These are phyloP conservation scores for Astragalus glycyphyllos DNA, from an alignment of 306 rosid genomes.

Conservation along the genomic window DNA sequence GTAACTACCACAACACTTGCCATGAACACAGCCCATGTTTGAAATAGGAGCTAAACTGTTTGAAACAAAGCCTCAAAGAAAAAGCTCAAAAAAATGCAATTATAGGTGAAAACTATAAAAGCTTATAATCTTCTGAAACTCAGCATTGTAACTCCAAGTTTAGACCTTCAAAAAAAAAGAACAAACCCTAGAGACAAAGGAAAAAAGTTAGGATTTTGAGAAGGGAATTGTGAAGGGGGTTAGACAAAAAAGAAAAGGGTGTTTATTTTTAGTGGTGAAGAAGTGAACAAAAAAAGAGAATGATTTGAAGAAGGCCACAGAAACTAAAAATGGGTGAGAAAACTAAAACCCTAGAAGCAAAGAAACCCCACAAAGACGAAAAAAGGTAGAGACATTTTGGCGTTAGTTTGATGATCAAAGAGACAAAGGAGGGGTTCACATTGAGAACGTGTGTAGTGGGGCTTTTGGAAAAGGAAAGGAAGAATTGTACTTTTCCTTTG, in stretches of 20 bases:
- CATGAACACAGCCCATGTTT: conserved; percentile 87
- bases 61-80: conserved; percentile 17
- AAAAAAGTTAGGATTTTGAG: conserved; percentile 40
- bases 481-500: conserved; percentile 46
- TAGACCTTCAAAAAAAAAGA: conserved; percentile 33
- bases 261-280: background rate
- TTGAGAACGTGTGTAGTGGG: conserved; percentile 50
- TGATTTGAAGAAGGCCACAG: conserved; percentile 36
- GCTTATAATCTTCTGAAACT: conserved; percentile 43
- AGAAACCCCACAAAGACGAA: conserved; percentile 38
- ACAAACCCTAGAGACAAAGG: conserved; percentile 49
- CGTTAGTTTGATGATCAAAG: conserved; percentile 21
- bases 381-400: conserved; percentile 47
- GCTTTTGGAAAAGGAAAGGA: conserved; percentile 44
- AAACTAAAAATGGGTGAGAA: conserved; percentile 34
- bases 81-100: conserved; percentile 41
- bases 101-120: conserved; percentile 7
- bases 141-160: conserved; percentile 46
- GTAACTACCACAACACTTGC: conserved; percentile 73
- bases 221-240: background rate
- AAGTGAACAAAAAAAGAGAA: conserved; percentile 44
- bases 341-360: conserved; percentile 49
- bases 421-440: conserved; percentile 1
- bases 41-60: conserved; percentile 14
- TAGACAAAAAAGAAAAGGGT: conserved; percentile 43